Evolutionary conservation across 1,284 basidiomycete species (phyloP), one percentile per base, ranked within the genome.

Genomic region (Golubevia pallescens): DNA sequence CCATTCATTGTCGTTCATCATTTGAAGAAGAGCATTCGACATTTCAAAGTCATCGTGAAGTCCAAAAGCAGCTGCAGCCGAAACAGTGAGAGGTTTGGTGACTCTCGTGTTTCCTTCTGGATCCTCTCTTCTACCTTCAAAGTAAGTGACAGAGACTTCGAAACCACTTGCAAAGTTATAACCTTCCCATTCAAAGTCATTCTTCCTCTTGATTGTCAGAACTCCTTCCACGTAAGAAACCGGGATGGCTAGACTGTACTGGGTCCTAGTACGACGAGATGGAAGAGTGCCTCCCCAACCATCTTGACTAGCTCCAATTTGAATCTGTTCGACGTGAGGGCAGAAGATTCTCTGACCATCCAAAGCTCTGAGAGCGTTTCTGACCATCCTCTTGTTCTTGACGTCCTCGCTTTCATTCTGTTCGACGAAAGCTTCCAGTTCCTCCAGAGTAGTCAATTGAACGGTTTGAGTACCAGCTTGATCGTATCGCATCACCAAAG

Each of bases 401-500:
- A 92, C 87, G 42, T 88, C 87, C 1, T 83, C 76, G 61, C 87
- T 87, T 1, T 89, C 87, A 77, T 93, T 93, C 85, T 93, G 92
- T 1, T 75, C 70, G 19, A 93, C 87, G 76, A 91, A 93, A 14
- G 83, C 82, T 73, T 90, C 88, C 2, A 93, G 84, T 42, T 92
- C 89, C 0, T 86, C 74, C 0, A 89, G 71, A 34, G 88, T 86
- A 16, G 85, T 87, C 14, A 93, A 81, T 4, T 89, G 87, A 0
- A 88, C 85, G 14, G 62, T 73, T 53, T 88, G 83, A 1, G 87
- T 86, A 0, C 90, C 32, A 19, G 64, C 90, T 65, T 91, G 88
- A 71, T 94, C 92, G 74, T 92, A 93, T 7, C 89, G 89, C 32
- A 94, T 88, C 57, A 93, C 89, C 61, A 92, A 84, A 0, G 90